Evolutionary conservation across 2,329 filamentous ascomycete genomes (phyloP), one percentile per base, ranked within the genome.

Genomic region (Penicillium sp.): DNA sequence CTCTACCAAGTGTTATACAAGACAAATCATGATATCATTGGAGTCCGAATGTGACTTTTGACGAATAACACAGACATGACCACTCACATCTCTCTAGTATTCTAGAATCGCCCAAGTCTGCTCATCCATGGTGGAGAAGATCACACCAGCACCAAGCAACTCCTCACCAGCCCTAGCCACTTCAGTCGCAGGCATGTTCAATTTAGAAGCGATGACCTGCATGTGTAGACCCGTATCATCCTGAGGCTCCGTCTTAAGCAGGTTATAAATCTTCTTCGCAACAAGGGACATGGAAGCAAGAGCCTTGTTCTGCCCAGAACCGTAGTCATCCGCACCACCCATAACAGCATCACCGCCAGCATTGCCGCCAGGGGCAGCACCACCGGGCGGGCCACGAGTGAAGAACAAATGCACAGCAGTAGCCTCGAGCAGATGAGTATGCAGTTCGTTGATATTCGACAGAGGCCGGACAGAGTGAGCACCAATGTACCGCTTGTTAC

Each of bases 91-190:
- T 16, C 34, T 53, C 40, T 62, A 63, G 47, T 64, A 64, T 32
- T 95, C 90, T 58, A 97, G 78, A 61, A 96, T 79, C 42, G 91
- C 90, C 88, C 90, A 97, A 1, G 93, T 97, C 74, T 90, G 83
- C 68, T 97, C 93, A 75, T 97, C 92, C 55, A 96, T 83, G 10
- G 95, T 99, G 29, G 91, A 90, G 76, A 91, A 99, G 62, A 96
- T 90, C 65, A 90, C 71, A 31, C 92, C 90, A 53, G 84, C 76
- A 2, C 80, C 80, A 42, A 91, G 74, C 68, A 99, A 75, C 75
- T 97, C 92, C 66, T 96, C 90, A 10, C 89, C 85, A n/a, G 86
- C 92, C 50, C 82, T 84, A 64, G 87, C 78, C 14, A 94, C 89
- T 44, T 95, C 90, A 26, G 81, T 80, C 31, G 86, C 76, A 9